Conservation (phyloP, 805 yeast genomes). For the Nakazawaea laoshanensis region DNA sequence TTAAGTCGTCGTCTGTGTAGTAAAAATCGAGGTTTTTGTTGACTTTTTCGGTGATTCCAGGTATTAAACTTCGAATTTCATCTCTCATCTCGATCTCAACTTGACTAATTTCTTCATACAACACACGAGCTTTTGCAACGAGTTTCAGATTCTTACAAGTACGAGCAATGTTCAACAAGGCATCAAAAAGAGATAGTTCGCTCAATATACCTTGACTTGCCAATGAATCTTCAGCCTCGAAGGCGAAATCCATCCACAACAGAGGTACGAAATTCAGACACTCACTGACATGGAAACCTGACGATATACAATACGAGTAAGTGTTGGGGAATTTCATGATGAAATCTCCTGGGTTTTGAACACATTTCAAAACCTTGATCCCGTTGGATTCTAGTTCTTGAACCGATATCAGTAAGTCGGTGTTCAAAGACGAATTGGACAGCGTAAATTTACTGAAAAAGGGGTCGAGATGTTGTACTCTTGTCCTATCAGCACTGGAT, state of each 20-base stretch:
- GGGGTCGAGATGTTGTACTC: constrained; percentile 3
- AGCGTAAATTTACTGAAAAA: background rate
- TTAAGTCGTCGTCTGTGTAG: constrained; percentile 46
- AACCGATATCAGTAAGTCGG: constrained; percentile 44
- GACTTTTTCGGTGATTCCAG: constrained; percentile 23
- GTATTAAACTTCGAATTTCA: constrained; percentile 22
- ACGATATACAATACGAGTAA: constrained; percentile 40
- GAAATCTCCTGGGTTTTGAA: constrained; percentile 58
- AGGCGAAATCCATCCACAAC: constrained; percentile 44
- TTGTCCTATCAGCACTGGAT: background rate
- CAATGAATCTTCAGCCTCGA: constrained; percentile 45
- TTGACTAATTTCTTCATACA: constrained; percentile 25
- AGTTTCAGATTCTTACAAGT: constrained; percentile 30
- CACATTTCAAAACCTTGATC: constrained; percentile 34
- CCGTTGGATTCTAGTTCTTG: constrained; percentile 35
- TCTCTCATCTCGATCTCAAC: constrained; percentile 36
- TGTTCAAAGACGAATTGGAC: constrained; percentile 24
- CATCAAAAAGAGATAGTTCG: constrained; percentile 38
- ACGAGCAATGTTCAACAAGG: constrained; percentile 38
- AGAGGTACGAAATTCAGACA: constrained; percentile 47
- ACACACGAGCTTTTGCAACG: constrained; percentile 22
- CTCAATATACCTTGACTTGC: constrained; percentile 39
- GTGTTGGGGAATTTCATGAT: constrained; percentile 49
- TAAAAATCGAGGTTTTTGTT: constrained; percentile 23
- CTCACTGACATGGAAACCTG: constrained; percentile 52